Percentiles rank a stretch among this genome's conserved stretches.
Conservation (phyloP, 345 rosid species). For the Rubroshorea leprosula region DNA sequence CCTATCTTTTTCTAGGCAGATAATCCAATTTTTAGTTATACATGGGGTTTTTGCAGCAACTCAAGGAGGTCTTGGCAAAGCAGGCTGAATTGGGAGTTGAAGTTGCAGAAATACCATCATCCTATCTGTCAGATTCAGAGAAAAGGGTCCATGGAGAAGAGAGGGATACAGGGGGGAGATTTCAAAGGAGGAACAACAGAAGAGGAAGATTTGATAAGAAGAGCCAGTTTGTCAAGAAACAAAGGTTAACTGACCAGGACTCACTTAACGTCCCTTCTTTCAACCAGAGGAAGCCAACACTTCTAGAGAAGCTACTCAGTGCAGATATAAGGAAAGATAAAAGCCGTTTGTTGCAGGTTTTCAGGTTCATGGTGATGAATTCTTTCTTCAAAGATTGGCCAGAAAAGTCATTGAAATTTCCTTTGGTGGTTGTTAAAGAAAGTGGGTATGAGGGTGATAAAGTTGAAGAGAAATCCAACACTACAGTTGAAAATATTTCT, state of each 20-base stretch:
- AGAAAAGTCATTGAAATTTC: conserved; percentile 56
- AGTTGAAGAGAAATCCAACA: conserved; percentile 24
- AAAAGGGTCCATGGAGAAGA: conserved; percentile 28
- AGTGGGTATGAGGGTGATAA: conserved; percentile 28
- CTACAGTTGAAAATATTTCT: conserved; percentile 4
- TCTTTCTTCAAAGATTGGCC: conserved; percentile 61
- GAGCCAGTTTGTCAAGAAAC: conserved; percentile 26
- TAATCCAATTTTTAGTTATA: background rate
- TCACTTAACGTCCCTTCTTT: conserved; percentile 27
- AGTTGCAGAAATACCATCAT: conserved; percentile 84
- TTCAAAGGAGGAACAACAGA: conserved; percentile 36
- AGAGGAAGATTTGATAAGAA: conserved; percentile 41
- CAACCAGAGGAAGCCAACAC: conserved; percentile 45
- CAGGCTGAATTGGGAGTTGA: conserved; percentile 89
- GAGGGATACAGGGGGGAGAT: conserved; percentile 32
- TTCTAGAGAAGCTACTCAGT: conserved; percentile 76
- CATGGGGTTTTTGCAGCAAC: conserved; percentile 51
- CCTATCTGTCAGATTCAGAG: conserved; percentile 50
- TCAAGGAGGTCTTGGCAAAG: conserved; percentile 77
- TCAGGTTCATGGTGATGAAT: conserved; percentile 68
- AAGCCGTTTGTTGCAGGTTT: conserved; percentile 53
- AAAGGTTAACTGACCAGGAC: conserved; percentile 16
- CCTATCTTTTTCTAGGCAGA: background rate
- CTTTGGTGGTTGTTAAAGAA: conserved; percentile 46
- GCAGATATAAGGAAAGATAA: conserved; percentile 66